Evolutionary conservation across 2,329 filamentous ascomycete genomes (phyloP), one percentile per base, ranked within the genome.

Genomic region (Furcasterigmium sp.): DNA sequence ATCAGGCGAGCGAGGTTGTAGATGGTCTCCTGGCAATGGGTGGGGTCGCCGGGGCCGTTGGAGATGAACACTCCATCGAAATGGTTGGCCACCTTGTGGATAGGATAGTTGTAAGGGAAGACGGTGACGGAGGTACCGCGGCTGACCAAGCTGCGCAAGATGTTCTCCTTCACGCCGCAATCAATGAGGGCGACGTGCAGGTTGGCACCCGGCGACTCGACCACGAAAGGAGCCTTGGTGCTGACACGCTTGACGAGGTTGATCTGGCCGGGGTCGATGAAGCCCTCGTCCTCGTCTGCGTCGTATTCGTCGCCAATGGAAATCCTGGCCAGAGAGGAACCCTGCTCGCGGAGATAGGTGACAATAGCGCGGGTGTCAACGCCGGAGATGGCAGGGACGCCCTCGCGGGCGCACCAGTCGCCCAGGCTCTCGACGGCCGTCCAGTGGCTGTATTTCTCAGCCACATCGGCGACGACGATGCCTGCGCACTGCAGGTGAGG

Each of bases 101-200:
- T 93, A 42, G 91, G 91, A 72, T 93, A 97, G 73, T 97, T 84
- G 70, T 86, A 96, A 46, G 93, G 93, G 75, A 98, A 94, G 57
- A 89, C 87, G 32, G 93, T 97, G 51, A 95, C 87, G 51, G 87
- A 91, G 42, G 91, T 88, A 48, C 93, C 93, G 51, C 93, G 90
- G 68, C 80, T 84, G 60, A 97, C 91, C 47, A 98, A 76, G 64
- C 87, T 94, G 60, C 93, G 89, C 47, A 98, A 83, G 58, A 98
- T 98, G 75, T 98, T 98, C 80, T 98, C 93, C 80, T 98, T 98
- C 55, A 97, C 93, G 74, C 93, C 93, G 60, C 93, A 98, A 70
- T 98, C 93, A 62, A 98, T 85, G 54, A 98, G 78, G 46, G 91
- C 93, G 55, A 98, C 82, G 70, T 98, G 93, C 64, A 88, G 84